These are phyloP conservation scores for Choiromyces venosus DNA, from an alignment of 495 filamentous ascomycete species.

Conservation along the genomic window DNA sequence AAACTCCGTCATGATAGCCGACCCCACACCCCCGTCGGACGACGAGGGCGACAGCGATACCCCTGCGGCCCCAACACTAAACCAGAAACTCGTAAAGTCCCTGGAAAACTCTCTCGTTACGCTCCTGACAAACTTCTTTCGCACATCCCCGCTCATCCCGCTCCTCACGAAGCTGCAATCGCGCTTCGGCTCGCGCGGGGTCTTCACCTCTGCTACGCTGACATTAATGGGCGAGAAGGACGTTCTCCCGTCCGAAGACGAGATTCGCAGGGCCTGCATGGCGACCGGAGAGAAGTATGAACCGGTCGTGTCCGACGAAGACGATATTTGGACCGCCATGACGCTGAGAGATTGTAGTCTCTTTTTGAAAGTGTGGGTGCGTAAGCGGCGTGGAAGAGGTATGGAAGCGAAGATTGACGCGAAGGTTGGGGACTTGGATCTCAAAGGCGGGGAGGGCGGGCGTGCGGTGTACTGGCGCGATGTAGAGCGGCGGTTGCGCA, in stretches of 20 bases:
- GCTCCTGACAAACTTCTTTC: slow-evolving; percentile 40
- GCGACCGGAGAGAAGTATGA: slow-evolving; percentile 34
- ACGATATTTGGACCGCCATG: slow-evolving; percentile 52
- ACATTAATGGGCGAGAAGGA: slow-evolving; percentile 36
- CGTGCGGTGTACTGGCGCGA: slow-evolving; percentile 58
- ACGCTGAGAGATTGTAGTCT: slow-evolving; percentile 65
- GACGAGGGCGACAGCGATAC: slow-evolving; percentile 25
- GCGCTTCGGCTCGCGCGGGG: slow-evolving; percentile 40
- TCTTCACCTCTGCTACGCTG: slow-evolving; percentile 37
- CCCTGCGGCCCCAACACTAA: slow-evolving; percentile 27
- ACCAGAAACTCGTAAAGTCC: slow-evolving; percentile 32
- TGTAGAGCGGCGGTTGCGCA: slow-evolving; percentile 53
- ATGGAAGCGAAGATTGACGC: slow-evolving; percentile 41
- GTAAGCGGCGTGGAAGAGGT: slow-evolving; percentile 31
- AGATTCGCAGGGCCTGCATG: slow-evolving; percentile 21
- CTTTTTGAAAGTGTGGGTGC: slow-evolving; percentile 53
- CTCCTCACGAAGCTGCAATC: slow-evolving; percentile 43
- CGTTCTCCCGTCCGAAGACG: slow-evolving; percentile 29
- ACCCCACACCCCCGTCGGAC: slow-evolving; percentile 33
- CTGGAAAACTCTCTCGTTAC: slow-evolving; percentile 35
- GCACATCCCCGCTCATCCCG: slow-evolving; percentile 35
- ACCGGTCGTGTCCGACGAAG: slow-evolving; percentile 25
- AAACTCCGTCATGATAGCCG: slow-evolving; percentile 40
- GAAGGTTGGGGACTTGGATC: slow-evolving; percentile 59
- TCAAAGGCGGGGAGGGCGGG: slow-evolving; percentile 54